phyloP scores from a whole-genome alignment of 2,329 filamentous ascomycete species.

The Calonectria naviculata region DNA sequence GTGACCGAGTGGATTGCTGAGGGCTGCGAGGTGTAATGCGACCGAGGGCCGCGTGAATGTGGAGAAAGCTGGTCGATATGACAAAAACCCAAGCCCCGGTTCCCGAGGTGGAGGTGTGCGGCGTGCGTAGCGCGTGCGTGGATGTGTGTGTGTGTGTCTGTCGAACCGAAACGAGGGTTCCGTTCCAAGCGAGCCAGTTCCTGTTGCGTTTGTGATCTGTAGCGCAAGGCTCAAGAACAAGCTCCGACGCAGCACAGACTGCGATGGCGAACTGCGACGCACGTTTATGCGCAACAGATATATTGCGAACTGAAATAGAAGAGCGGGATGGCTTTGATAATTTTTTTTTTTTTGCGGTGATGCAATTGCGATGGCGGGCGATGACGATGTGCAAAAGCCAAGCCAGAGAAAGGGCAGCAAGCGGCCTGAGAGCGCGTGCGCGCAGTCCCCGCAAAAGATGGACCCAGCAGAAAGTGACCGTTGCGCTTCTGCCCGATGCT shows the following conservation, averaged over 20 bases:
- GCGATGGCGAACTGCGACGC: background rate
- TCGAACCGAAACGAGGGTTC: constrained; percentile 28
- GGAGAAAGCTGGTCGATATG: constrained; percentile 34
- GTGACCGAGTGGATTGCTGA: constrained; percentile 16
- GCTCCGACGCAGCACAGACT: constrained; percentile 15
- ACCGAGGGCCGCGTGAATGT: constrained; percentile 39
- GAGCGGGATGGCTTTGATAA: background rate
- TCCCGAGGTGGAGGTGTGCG: constrained; percentile 13
- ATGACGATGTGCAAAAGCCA: constrained; percentile 12
- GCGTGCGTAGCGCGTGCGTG: constrained; percentile 1
- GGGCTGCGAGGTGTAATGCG: constrained; percentile 37
- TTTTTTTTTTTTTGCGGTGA: background rate
- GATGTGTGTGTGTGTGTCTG: constrained; percentile 3
- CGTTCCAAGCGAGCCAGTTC: constrained; percentile 30
- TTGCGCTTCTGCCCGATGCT: constrained; percentile 23
- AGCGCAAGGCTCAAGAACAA: constrained; percentile 11
- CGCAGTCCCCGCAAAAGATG: constrained; percentile 22
- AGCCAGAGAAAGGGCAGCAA: background rate
- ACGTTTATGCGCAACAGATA: constrained; percentile 14
- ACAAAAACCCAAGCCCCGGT: constrained; percentile 19
- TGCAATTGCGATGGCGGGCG: background rate
- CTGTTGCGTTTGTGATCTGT: constrained; percentile 14
- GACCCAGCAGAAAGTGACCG: constrained; percentile 10
- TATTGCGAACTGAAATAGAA: constrained; percentile 10
- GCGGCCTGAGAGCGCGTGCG: constrained; percentile 1